phyloP scores from a whole-genome alignment of 208 protist genomes.

The Acanthamoeba rhysodes region DNA sequence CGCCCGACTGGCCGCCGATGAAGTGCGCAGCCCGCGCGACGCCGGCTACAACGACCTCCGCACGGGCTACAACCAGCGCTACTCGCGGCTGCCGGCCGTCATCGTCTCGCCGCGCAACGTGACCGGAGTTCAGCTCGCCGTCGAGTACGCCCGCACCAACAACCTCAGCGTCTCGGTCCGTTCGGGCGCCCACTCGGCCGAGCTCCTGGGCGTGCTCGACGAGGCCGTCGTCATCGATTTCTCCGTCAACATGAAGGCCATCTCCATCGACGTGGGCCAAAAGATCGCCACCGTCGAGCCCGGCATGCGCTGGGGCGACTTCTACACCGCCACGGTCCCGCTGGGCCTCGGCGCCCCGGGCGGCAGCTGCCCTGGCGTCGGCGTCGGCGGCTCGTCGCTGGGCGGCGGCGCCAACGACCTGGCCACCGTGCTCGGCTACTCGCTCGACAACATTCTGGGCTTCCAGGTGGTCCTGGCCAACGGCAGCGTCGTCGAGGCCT shows the following conservation, averaged over 20 bases:
- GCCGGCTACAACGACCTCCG: constrained; percentile 72
- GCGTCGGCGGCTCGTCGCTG: constrained; percentile 75
- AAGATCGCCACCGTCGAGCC: constrained; percentile 45
- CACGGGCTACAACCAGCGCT: constrained; percentile 78
- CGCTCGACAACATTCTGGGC: constrained; percentile 77
- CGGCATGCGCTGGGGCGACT: constrained; percentile 79
- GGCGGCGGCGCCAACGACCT: constrained; percentile 79
- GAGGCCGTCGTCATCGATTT: constrained; percentile 77
- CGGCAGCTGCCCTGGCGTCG: constrained; percentile 81
- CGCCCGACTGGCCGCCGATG: neutral
- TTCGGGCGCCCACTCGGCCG: constrained; percentile 77
- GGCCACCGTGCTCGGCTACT: constrained; percentile 70
- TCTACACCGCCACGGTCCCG: constrained; percentile 66
- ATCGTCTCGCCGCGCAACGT: constrained; percentile 69
- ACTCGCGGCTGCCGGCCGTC: constrained; percentile 67
- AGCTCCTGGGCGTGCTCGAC: constrained; percentile 57
- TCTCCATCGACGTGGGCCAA: neutral
- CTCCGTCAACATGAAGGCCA: constrained; percentile 73
- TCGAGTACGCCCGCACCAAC: constrained; percentile 79
- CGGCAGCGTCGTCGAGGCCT: constrained; percentile 53
- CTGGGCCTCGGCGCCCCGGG: constrained; percentile 64
- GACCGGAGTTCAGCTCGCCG: constrained; percentile 56
- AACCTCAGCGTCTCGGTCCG: constrained; percentile 74
- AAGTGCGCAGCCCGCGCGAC: neutral
- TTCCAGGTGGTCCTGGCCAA: constrained; percentile 80